Base-by-base conservation (phyloP, 257 asterid species). In the Solanum pinnatisectum region DNA sequence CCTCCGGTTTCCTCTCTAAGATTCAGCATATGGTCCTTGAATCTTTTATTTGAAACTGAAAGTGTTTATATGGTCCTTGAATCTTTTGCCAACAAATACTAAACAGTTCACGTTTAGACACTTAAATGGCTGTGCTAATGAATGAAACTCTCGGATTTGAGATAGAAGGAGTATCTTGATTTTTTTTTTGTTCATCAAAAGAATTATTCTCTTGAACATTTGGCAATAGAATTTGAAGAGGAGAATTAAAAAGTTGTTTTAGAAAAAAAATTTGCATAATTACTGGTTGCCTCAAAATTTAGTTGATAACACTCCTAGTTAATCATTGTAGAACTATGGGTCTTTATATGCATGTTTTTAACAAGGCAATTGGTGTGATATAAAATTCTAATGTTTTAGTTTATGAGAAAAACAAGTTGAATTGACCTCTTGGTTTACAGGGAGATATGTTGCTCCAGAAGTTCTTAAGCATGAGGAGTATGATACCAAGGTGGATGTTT, bases 361-460 rank as follows among this genome's bases (percentile, higher is more conserved):
- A 20, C 83, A 74, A 18, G 32, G 49, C 2, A 11, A 8, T 76
- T 76, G 33, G 33, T 37, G 83, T 76, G 8, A 10, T 22, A 76
- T 76, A 37, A 73, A 36, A 36, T 36, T 40, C 10, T n/a, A 87
- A 88, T 79, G 77, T 83, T 86, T 25, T 70, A 86, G 52, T 81
- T 35, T 72, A 25, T 88, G 44, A 32, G 8, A 71, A 87, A 60
- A 67, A 13, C 90, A 59, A 85, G 36, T 71, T 12, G 35, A 84
- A 39, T 91, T 87, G 72, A 37, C 85, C 42, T 37, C 49, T 36
- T 76, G 83, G 20, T 76, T 59, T 76, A 86, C 89, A 96, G 99
- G 97, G 94, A 93, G 97, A 20, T 96, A 96, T 86, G 89, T 90
- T 84, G 98, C 99, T 90, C 98, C 99, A 77, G 99, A 96, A 93